Evolutionary conservation across 2,329 filamentous ascomycete genomes (phyloP).

Genomic region (Parastagonospora avenae): DNA sequence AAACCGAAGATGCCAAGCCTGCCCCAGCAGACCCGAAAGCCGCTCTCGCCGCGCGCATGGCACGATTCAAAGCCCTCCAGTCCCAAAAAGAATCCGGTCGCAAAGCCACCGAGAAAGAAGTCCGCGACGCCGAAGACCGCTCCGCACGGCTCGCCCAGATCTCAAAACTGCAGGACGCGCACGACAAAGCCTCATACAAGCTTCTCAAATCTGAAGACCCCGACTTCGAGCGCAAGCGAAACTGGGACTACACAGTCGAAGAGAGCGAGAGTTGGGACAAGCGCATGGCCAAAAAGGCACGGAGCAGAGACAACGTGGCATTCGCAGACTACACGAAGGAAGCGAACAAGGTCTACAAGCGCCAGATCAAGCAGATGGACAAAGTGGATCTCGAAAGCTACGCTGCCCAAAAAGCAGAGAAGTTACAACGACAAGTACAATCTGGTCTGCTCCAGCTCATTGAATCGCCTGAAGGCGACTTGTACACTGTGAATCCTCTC

Average conservation of each 20-base stretch:
- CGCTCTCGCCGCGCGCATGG: conserved; percentile 51
- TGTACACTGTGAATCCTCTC: conserved; percentile 90
- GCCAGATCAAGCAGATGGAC: conserved; percentile 78
- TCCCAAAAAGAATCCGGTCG: conserved; percentile 63
- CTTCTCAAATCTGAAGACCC: conserved; percentile 90
- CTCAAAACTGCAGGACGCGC: conserved; percentile 78
- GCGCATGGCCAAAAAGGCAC: conserved; percentile 82
- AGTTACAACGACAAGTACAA: conserved; percentile 82
- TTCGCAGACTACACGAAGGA: conserved; percentile 90
- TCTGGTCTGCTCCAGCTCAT: conserved; percentile 89
- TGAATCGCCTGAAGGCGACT: conserved; percentile 85
- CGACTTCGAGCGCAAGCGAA: conserved; percentile 96
- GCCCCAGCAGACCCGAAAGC: conserved; percentile 31
- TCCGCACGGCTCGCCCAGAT: conserved; percentile 60
- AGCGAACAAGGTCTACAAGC: conserved; percentile 90
- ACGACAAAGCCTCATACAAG: conserved; percentile 88
- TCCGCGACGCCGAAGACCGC: conserved; percentile 44
- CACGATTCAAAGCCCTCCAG: conserved; percentile 86
- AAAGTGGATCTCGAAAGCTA: conserved; percentile 79
- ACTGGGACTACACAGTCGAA: conserved; percentile 98
- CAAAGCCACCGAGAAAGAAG: conserved; percentile 65
- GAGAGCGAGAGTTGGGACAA: conserved; percentile 95
- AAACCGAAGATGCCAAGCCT: conserved; percentile 7
- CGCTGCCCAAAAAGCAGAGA: conserved; percentile 81
- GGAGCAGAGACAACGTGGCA: conserved; percentile 80